Evolutionary conservation across 441 rosid species (phyloP).

Genomic region (Cnidoscolus chayamansa): DNA sequence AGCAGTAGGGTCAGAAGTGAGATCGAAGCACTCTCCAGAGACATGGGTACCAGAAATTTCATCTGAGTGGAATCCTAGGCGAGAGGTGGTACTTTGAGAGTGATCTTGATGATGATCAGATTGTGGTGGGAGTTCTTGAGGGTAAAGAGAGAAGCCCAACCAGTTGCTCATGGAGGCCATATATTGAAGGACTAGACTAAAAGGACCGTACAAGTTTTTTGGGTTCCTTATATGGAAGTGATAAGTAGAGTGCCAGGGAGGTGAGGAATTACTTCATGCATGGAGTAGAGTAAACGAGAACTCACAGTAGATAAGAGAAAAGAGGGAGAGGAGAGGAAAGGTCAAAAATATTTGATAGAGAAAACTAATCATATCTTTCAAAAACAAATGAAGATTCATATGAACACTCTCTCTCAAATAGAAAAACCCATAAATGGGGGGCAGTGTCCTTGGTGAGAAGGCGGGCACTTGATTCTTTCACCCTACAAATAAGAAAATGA

Average conservation of each 20-base stretch:
- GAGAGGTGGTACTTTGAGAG: slow-evolving; percentile 37
- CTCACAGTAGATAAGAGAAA: slow-evolving; percentile 24
- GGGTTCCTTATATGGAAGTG: not conserved
- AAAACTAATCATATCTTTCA: slow-evolving; percentile 30
- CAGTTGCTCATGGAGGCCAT: slow-evolving; percentile 57
- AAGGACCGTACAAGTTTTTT: not conserved
- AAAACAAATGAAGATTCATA: slow-evolving; percentile 40
- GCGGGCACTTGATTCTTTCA: slow-evolving; percentile 21
- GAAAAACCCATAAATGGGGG: slow-evolving; percentile 15
- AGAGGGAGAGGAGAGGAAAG: slow-evolving; percentile 39
- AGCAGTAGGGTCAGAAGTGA: slow-evolving; percentile 37
- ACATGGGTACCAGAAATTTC: slow-evolving; percentile 35
- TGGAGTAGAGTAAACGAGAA: slow-evolving; percentile 24
- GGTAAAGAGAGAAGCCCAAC: slow-evolving; percentile 77
- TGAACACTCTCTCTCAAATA: slow-evolving; percentile 12
- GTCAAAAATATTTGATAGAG: slow-evolving; percentile 28
- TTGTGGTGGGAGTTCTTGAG: slow-evolving; percentile 43
- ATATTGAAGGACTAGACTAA: not conserved
- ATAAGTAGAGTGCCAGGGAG: slow-evolving; percentile 7
- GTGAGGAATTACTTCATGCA: slow-evolving; percentile 40
- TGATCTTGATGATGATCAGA: slow-evolving; percentile 35
- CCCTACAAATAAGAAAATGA: slow-evolving; percentile 3
- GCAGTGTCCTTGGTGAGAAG: slow-evolving; percentile 9
- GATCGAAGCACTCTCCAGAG: slow-evolving; percentile 50
- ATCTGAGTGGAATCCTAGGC: slow-evolving; percentile 44